phyloP scores from a whole-genome alignment of 768 basidiomycete genomes.

The Kwoniella heveanensis region DNA sequence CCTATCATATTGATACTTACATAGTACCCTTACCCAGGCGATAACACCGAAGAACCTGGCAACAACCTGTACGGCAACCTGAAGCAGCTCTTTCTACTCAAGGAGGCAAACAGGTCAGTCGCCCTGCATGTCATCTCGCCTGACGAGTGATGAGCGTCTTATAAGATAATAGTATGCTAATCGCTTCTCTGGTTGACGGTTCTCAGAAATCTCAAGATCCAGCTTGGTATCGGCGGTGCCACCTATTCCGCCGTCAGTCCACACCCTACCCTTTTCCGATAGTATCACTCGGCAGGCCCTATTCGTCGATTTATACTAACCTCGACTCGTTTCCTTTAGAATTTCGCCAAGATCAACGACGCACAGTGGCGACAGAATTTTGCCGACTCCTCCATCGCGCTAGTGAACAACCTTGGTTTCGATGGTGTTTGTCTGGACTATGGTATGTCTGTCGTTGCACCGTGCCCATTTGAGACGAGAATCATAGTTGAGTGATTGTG shows the following conservation, averaged over 20 bases:
- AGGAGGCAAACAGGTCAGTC: slow-evolving; percentile 71
- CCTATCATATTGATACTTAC: too few relatives aligned
- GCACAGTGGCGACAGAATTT: slow-evolving; percentile 70
- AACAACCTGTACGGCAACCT: slow-evolving; percentile 93
- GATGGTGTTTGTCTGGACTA: slow-evolving; percentile 63
- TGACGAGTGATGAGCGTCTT: too few relatives aligned
- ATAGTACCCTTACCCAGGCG: slow-evolving; percentile 76
- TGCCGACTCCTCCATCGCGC: slow-evolving; percentile 71
- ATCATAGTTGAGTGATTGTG: too few relatives aligned
- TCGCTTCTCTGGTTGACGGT: too few relatives aligned
- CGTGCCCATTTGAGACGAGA: not conserved
- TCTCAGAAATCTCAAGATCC: slow-evolving; percentile 60
- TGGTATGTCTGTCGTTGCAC: not conserved
- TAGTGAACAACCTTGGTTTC: slow-evolving; percentile 86
- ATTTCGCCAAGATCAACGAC: slow-evolving; percentile 75
- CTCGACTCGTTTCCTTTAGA: slow-evolving; percentile 51
- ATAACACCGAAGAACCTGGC: slow-evolving; percentile 89
- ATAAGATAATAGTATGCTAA: too few relatives aligned
- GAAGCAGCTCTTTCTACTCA: slow-evolving; percentile 87
- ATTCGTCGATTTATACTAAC: too few relatives aligned
- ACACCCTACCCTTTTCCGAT: too few relatives aligned
- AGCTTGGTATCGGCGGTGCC: slow-evolving; percentile 90
- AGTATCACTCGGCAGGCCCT: too few relatives aligned
- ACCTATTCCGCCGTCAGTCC: slow-evolving; percentile 37
- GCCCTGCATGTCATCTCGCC: too few relatives aligned